Percentiles rank a stretch among this genome's conserved stretches.
Conservation (phyloP, 768 basidiomycete species). For the Tricholoma hemisulphureum region DNA sequence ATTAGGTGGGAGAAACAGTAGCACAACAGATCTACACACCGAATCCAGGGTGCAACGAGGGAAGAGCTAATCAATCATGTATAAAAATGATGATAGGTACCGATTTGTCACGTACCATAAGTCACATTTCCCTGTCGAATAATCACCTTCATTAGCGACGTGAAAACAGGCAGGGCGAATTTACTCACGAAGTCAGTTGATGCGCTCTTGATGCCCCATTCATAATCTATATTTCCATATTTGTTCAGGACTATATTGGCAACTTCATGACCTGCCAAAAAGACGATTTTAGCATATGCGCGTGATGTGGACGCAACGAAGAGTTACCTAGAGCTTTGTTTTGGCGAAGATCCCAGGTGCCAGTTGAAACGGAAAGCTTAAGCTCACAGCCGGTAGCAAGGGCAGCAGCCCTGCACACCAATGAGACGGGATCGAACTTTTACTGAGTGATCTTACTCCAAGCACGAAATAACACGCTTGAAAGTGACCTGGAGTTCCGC, state of each 20-base stretch:
- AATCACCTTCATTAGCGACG: background rate
- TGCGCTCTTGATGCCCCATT: constrained; percentile 65
- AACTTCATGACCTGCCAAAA: constrained; percentile 56
- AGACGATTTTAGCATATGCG: background rate
- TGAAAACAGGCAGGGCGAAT: background rate
- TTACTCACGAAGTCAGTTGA: constrained; percentile 80
- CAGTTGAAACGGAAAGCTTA: constrained; percentile 9
- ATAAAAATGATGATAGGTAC: background rate
- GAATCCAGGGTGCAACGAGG: constrained; percentile 73
- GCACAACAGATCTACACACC: constrained; percentile 34
- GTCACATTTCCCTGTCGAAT: constrained; percentile 66
- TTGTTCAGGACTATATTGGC: constrained; percentile 57
- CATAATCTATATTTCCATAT: constrained; percentile 62
- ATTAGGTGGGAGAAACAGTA: background rate
- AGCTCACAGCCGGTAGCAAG: constrained; percentile 23
- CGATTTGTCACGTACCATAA: constrained; percentile 48
- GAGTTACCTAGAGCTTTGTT: constrained; percentile 45
- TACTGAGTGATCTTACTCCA: constrained; percentile 4
- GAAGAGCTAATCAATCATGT: constrained; percentile 42
- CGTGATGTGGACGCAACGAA: background rate
- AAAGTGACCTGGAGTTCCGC: constrained; percentile 57
- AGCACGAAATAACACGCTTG: constrained; percentile 67
- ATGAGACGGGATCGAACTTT: background rate
- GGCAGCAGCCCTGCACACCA: constrained; percentile 18
- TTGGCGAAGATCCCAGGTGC: constrained; percentile 23